Evolutionary conservation across 345 rosid species (phyloP).

Genomic region (Barbarea vulgaris): DNA sequence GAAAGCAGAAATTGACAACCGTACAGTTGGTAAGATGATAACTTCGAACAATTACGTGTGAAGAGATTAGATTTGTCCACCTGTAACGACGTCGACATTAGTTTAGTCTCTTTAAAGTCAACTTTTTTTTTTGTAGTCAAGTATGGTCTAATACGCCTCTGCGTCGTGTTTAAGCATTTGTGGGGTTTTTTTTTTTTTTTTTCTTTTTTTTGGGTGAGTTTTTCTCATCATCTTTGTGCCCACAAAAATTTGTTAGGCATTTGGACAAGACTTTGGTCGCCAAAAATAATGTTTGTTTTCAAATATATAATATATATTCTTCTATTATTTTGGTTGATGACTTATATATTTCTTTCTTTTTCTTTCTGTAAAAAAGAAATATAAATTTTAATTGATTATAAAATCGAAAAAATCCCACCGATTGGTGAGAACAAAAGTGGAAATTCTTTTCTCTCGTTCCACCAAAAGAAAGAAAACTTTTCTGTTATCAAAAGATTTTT

Average conservation of each 20-base stretch:
- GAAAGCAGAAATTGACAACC: constrained; percentile 17
- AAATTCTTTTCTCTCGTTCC: not conserved
- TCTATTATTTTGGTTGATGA: too few relatives aligned
- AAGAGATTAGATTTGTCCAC: constrained; percentile 16
- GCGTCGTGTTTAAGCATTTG: not conserved
- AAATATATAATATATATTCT: too few relatives aligned
- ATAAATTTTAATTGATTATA: too few relatives aligned
- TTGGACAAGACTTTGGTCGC: too few relatives aligned
- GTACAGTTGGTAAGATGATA: constrained; percentile 25
- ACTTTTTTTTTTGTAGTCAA: not conserved
- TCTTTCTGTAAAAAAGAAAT: too few relatives aligned
- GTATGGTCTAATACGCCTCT: not conserved
- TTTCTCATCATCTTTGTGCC: not conserved
- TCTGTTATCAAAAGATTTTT: not conserved
- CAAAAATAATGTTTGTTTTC: too few relatives aligned
- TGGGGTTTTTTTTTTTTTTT: not conserved
- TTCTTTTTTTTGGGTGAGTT: too few relatives aligned
- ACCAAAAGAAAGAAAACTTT: not conserved
- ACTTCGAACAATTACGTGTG: constrained; percentile 22
- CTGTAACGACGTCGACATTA: constrained; percentile 11
- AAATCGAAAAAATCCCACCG: too few relatives aligned
- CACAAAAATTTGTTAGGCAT: too few relatives aligned
- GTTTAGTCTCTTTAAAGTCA: constrained; percentile 1
- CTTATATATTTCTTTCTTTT: too few relatives aligned
- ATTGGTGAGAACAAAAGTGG: not conserved